Base-by-base conservation (phyloP, 2,329 filamentous ascomycete genomes). In the Penicillium occitanis region DNA sequence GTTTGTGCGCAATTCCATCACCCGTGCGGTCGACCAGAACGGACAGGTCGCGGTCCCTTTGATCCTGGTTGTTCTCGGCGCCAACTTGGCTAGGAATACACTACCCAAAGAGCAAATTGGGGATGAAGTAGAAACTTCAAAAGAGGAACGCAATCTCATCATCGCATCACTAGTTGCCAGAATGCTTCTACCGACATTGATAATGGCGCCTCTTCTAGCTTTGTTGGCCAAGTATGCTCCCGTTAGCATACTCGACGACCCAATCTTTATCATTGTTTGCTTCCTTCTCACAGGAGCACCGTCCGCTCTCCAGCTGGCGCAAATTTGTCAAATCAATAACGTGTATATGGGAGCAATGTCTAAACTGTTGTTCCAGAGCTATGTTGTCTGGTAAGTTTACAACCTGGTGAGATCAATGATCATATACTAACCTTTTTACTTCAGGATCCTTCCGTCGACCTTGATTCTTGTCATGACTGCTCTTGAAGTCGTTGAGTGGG, bases 271-370 rank as follows among this genome's bases (percentile, higher is more conserved):
- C 71, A 92, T 99, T 71, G 95, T 99, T 42, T 97, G 93, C 80
- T 99, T 98, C 85, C 84, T 99, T 70, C 90, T 99, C 70, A 94
- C 92, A 0, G 95, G 95, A 42, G 95, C 95, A 2, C 95, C 95
- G 5, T 96, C 91, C 69, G 95, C 95, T 30, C 84, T 99, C 69
- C 95, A 99, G 80, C 82, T 99, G 74, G 94, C 95, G 6, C 95
- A 99, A 81, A 99, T 99, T 68, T 99, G 95, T 81, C 95, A 98
- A 84, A 91, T 98, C 81, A 99, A 99, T 79, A 90, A 90, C 69
- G 95, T 99, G 10, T 99, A 92, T 78, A 94, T 98, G 83, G 88
- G 90, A 19, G 92, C 95, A 59, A 98, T 99, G 93, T 91, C 91
- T 68, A 91, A 88, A 77, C 85, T 99, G 65, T 81, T 98, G 61